Evolutionary conservation across 2,329 filamentous ascomycete genomes (phyloP), one percentile per base, ranked within the genome.

Genomic region (Colletotrichum costaricense): DNA sequence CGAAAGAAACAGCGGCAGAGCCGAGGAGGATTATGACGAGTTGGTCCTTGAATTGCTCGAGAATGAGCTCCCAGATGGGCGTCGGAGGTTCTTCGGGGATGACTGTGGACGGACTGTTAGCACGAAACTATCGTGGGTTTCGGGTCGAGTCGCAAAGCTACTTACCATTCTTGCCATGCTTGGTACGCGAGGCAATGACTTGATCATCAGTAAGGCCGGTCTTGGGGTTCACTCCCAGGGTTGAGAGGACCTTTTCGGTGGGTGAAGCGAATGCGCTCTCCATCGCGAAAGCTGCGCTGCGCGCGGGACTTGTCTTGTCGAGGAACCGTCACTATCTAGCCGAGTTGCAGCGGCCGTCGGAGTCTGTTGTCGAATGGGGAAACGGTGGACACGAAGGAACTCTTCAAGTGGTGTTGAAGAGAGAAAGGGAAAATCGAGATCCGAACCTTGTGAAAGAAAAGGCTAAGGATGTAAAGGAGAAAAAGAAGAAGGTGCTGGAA

Each of bases 11-110:
- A 24, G 93, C 95, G 12, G 97, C 97, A 49, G 96, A 98, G 67
- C 92, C 97, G 63, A 99, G 90, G 26, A 99, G 89, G 78, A 99
- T 99, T 67, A 99, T 90, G 77, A 99, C 97, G 60, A 99, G 91
- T 84, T 99, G 97, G 82, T 99, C 97, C 85, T 99, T 98, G 89
- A 99, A 99, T 83, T 99, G 97, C 85, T 99, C 97, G 72, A 99
- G 89, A 69, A 99, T 94, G 75, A 99, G 92, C 85, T 98, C 91
- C 97, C 96, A 99, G 60, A 99, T 83, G 52, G 97, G 97, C 38
- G 97, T 99, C 3, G 97, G 95, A 67, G 97, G 97, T 76, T 99
- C 97, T 86, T 99, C 97, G 58, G 89, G 85, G 75, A 91, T 91
- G 60, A 88, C 89, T 91, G 76, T 11, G 56, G 63, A 64, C 67